Percentiles rank a stretch among this genome's conserved stretches.
phyloP scores from a whole-genome alignment of 1,284 basidiomycete species.

The Anthracocystis panici-leucophaei region DNA sequence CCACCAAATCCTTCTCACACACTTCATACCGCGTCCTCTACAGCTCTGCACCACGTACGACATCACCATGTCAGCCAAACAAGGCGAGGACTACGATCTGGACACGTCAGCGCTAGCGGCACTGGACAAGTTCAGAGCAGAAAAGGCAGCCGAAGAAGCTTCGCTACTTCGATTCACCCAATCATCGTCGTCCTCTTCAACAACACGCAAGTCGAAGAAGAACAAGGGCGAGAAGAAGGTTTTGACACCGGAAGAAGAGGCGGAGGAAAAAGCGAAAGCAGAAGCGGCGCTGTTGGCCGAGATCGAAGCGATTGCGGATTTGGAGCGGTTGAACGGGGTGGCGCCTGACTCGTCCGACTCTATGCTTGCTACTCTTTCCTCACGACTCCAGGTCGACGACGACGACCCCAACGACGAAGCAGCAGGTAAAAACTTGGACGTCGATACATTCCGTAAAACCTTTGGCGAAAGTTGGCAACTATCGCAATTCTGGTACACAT shows the following conservation, averaged over 20 bases:
- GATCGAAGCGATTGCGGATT: conserved; percentile 52
- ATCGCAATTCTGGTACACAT: conserved; percentile 49
- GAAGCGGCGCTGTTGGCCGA: conserved; percentile 58
- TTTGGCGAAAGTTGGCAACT: conserved; percentile 63
- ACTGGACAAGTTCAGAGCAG: conserved; percentile 60
- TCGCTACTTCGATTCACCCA: conserved; percentile 46
- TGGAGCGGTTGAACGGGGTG: conserved; percentile 47
- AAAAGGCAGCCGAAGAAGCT: conserved; percentile 60
- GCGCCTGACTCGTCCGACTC: conserved; percentile 42
- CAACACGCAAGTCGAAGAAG: conserved; percentile 16
- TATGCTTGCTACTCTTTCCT: conserved; percentile 27
- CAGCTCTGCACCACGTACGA: background rate
- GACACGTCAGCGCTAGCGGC: conserved; percentile 65
- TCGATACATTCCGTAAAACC: conserved; percentile 55
- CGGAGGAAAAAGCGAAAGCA: conserved; percentile 36
- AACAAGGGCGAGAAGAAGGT: conserved; percentile 24
- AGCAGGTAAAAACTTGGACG: conserved; percentile 16
- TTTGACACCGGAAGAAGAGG: conserved; percentile 26
- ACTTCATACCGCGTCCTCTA: too few relatives aligned
- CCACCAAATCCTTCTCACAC: too few relatives aligned
- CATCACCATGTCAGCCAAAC: background rate
- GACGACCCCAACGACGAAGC: conserved; percentile 26
- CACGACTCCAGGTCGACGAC: conserved; percentile 17
- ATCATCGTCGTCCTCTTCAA: conserved; percentile 20
- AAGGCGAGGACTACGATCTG: conserved; percentile 32